A percentile compares a stretch with the other conserved stretches of the same genome.
phyloP scores from a whole-genome alignment of 2,329 filamentous ascomycete species.

The Nectriaceae sp. region DNA sequence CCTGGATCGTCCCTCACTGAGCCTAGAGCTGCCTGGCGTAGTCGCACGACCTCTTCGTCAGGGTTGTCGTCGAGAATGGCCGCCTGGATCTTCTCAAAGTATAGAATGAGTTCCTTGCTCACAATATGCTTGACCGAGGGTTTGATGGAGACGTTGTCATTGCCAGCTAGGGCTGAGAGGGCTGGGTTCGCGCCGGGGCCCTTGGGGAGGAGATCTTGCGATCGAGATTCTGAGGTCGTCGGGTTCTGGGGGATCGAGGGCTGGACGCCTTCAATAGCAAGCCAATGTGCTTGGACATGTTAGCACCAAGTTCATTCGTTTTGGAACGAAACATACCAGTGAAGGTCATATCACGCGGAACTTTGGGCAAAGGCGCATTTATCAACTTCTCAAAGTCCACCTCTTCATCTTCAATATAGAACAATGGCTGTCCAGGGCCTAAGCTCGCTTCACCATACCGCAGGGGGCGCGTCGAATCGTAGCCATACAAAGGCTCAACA shows the following conservation, averaged over 20 bases:
- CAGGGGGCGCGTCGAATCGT: slow-evolving; percentile 87
- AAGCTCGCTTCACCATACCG: slow-evolving; percentile 92
- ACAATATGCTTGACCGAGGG: slow-evolving; percentile 94
- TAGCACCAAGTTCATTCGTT: no score
- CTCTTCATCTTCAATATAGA: slow-evolving; percentile 98
- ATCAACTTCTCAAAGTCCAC: slow-evolving; percentile 99
- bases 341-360: slow-evolving; percentile 88
- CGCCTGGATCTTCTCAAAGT: slow-evolving; percentile 92
- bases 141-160: slow-evolving; percentile 81
- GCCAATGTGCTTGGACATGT: slow-evolving; percentile 76
- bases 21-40: slow-evolving; percentile 81
- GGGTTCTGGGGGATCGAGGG: slow-evolving; percentile 97
- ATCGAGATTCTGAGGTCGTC: slow-evolving; percentile 78
- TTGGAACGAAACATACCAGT: slow-evolving; percentile 61
- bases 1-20: slow-evolving; percentile 88
- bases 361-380: slow-evolving; percentile 92
- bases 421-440: slow-evolving; percentile 90
- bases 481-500: slow-evolving; percentile 93
- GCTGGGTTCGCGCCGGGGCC: slow-evolving; percentile 85
- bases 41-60: slow-evolving; percentile 70
- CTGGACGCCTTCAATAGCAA: slow-evolving; percentile 95
- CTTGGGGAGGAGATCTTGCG: slow-evolving; percentile 86
- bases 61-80: slow-evolving; percentile 87
- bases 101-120: slow-evolving; percentile 92
- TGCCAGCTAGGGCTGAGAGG: slow-evolving; percentile 77